Conservation (phyloP, 2,329 filamentous ascomycete species). For the Tolypocladium paradoxum region DNA sequence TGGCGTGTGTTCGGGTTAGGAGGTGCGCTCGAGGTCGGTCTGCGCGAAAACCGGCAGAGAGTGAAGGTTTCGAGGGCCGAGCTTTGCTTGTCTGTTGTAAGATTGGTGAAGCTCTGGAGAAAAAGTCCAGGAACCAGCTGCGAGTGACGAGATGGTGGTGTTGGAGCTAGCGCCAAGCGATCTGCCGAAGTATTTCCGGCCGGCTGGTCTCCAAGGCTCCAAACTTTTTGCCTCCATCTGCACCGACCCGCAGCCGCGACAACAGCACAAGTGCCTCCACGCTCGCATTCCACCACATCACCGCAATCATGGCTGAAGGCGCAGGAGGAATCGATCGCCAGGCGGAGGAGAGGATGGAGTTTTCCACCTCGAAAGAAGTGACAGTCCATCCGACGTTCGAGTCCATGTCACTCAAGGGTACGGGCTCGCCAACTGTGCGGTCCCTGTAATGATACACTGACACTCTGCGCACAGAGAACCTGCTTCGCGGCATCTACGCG, state of each 20-base stretch:
- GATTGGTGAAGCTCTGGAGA: not conserved
- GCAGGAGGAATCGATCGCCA: constrained; percentile 71
- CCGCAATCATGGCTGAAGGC: constrained; percentile 70
- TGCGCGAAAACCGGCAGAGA: not conserved
- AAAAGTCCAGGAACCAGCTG: not conserved
- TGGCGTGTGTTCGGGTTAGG: not conserved
- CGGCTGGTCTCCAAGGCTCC: constrained; percentile 10
- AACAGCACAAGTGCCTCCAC: not conserved
- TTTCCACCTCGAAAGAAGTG: constrained; percentile 95
- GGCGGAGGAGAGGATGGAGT: constrained; percentile 94
- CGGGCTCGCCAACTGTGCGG: not conserved
- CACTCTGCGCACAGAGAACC: constrained; percentile 53
- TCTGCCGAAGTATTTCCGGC: constrained; percentile 21
- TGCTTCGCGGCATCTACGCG: constrained; percentile 93
- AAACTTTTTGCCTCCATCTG: constrained; percentile 13
- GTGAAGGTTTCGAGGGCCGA: not conserved
- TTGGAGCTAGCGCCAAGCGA: not conserved
- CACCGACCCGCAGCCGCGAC: not conserved
- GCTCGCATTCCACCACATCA: constrained; percentile 1
- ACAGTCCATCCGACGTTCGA: constrained; percentile 89
- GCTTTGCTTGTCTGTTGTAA: not conserved
- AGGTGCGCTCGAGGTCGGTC: too few relatives aligned
- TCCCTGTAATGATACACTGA: not conserved
- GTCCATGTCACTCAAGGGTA: constrained; percentile 88
- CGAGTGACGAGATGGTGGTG: not conserved